Evolutionary conservation across 2,329 filamentous ascomycete species (phyloP), one percentile per base, ranked within the genome.

Genomic region (Aspergillus sp.): DNA sequence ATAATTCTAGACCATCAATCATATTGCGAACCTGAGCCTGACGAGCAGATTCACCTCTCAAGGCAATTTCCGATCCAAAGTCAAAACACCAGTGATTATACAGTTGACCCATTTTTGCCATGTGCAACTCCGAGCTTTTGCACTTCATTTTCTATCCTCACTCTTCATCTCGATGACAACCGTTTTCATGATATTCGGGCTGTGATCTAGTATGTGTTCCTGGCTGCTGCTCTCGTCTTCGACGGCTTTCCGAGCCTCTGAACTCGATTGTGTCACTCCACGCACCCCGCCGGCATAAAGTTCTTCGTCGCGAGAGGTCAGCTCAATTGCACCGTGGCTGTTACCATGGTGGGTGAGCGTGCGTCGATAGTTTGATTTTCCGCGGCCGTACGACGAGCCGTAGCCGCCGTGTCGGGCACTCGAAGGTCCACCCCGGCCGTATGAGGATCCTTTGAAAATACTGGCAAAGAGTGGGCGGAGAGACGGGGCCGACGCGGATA

Each of bases 401-500:
- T 52, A 53, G 2, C 31, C 55, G 19, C 31, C 31, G 19, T 52
- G 52, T 15, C 27, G 47, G 31, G 31, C 6, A 15, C 15, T 39
- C 7, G 55, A 47, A 6, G 48, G 47, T 6, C 48, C 39, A 9
- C 17, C 37, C 15, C 55, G 40, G n/a, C 41, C 55, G 48, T 57
- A 48, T 35, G 43, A 57, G 11, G 49, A 57, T 4, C 55, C 44
- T 21, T 53, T 57, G 49, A 57, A 57, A 37, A 57, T 57, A 23
- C 43, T 23, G 27, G 23, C 19, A 35, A 55, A 52, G n/a, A 55
- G 46, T 5, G 58, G 58, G 2, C 58, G 58, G 46, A 62, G 52
- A 39, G 60, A 60, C 3, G 60, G 60, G 6, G 58, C 52, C 2
- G 60, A 60, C 3, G 60, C 55, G 14, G 60, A 60, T 11, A 62